These are phyloP conservation scores for Aureobasidium musti DNA, from an alignment of 2,329 filamentous ascomycete genomes.

Conservation along the genomic window DNA sequence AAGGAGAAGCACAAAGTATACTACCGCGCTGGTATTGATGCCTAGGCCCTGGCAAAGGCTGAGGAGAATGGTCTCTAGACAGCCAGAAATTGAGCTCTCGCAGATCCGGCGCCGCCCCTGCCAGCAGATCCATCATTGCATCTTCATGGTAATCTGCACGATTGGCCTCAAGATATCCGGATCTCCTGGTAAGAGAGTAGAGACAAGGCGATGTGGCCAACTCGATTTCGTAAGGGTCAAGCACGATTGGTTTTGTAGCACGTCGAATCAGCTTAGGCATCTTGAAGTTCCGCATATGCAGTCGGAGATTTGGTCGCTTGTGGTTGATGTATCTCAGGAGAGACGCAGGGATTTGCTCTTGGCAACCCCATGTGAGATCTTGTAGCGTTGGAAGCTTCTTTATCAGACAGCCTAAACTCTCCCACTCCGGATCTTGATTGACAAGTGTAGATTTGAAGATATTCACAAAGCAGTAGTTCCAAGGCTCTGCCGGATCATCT, in stretches of 20 bases:
- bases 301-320: not conserved
- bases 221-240: not conserved
- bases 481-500: not conserved
- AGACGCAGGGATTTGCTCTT: not conserved
- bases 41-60: not conserved
- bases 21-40: not conserved
- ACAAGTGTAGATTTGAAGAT: not conserved
- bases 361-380: not conserved
- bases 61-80: not conserved
- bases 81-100: not conserved
- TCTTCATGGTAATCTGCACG: not conserved
- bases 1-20: not conserved
- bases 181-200: not conserved
- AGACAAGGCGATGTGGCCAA: not conserved
- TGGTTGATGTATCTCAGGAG: not conserved
- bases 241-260: not conserved
- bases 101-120: not conserved
- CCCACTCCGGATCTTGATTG: not conserved
- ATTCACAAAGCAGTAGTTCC: not conserved
- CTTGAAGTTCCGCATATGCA: constrained; percentile 6
- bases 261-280: not conserved
- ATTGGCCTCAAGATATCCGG: not conserved
- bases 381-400: not conserved
- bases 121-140: not conserved
- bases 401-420: not conserved